Evolutionary conservation across 2,329 filamentous ascomycete genomes (phyloP).

Genomic region (Colletotrichum trifolii): DNA sequence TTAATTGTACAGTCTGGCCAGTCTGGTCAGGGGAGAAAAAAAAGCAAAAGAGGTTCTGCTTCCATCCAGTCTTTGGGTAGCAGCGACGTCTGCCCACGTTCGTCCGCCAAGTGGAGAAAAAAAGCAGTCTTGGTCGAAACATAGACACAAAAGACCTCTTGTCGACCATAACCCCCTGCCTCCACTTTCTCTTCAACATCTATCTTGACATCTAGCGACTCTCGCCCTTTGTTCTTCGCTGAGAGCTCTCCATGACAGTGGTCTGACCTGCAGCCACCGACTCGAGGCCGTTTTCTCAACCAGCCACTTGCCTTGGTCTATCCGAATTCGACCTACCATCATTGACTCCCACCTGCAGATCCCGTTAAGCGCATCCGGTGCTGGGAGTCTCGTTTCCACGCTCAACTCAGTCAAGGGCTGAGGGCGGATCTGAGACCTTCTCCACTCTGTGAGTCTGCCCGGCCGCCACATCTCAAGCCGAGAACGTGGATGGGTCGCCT

Average conservation of each 20-base stretch:
- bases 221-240: constrained; percentile 8
- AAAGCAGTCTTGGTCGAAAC: constrained; percentile 12
- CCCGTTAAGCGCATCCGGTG: constrained; percentile 30
- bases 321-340: constrained; percentile 6
- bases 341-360: constrained; percentile 16
- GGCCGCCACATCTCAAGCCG: constrained; percentile 33
- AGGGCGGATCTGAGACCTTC: constrained; percentile 31
- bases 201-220: constrained; percentile 5
- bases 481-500: constrained; percentile 28
- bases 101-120: constrained; percentile 19
- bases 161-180: constrained; percentile 14
- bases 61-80: constrained; percentile 18
- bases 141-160: constrained; percentile 23
- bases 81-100: constrained; percentile 17
- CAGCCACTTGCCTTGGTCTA: constrained; percentile 11
- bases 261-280: constrained; percentile 25
- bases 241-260: constrained; percentile 21
- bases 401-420: constrained; percentile 26
- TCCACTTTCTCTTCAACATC: constrained; percentile 12
- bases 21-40: constrained; percentile 13
- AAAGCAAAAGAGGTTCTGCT: constrained; percentile 21
- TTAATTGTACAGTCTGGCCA: no score
- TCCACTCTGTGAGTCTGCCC: constrained; percentile 31
- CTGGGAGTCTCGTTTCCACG: constrained; percentile 8
- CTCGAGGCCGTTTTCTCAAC: constrained; percentile 16